Base-by-base conservation (phyloP, 129 eudicot species). In the Chrysanthemum makinoi region DNA sequence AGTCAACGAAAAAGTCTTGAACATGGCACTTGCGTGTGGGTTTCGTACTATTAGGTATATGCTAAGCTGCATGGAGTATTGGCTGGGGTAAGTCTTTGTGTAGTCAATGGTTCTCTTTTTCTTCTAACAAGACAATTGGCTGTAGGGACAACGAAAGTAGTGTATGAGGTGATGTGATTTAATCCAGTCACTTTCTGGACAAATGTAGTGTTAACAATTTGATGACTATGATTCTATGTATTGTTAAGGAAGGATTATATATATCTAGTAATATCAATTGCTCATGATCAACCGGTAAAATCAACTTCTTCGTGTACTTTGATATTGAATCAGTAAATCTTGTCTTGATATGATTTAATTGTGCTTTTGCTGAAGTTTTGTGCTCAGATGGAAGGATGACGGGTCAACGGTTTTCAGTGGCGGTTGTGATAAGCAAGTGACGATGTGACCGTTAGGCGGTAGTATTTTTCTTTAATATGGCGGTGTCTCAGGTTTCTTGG, bases 301-400 rank as follows among this genome's bases (percentile, higher is more conserved):
- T 55, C 52, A 74, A 44, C 22, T 52, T 68, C 39, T 51, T 51
- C 54, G 56, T 0, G 50, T 54, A 3, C 52, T 18, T 17, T 7
- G 44, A 19, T 33, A 54, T 18, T 47, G 47, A 15, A 19, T 46
- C 22, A 28, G 30, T 28, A 28, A 24, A 5, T 24, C 15, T 17
- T 48, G 18, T 57, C 52, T 68, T 64, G 44, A 63, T 58, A 30
- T 18, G 53, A 10, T 10, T 28, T 10, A 4, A 28, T 72, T 11
- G 26, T 47, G 19, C 33, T 35, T 18, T 61, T 28, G 58, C 59
- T 59, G 46, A 16, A 11, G 99, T 86, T 67, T 67, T 95, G 54
- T 95, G 99, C 77, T 87, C 97, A 64, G 44, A 30, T 95, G 99
- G 97, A 95, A 95, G 73, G 99, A 95, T 80, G 97, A 95, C 57